Evolutionary conservation across 306 rosid species (phyloP), one percentile per base, ranked within the genome.

Genomic region (Acacia melanoxylon): DNA sequence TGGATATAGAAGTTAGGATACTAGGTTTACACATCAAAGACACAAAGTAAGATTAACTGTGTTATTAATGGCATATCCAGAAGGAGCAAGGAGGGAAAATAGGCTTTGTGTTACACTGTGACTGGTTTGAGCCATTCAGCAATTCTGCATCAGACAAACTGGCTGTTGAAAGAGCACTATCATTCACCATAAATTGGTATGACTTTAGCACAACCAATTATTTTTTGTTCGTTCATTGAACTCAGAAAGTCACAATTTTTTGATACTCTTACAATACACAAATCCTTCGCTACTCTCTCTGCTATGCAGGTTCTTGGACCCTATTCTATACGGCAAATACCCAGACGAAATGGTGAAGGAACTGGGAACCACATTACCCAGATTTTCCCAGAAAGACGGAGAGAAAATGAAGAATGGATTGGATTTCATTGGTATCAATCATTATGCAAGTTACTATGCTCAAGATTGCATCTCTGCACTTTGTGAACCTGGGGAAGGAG

Each of bases 391-490:
- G 49, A 45, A 33, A 12, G 86, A 92, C 37, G 22, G 81, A 86
- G 86, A 88, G 83, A 83, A 78, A 67, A 78, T 90, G 75, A 89
- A 77, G 84, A 83, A 66, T 24, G 87, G 88, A 58, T 35, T 82
- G 40, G 94, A 92, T 78, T 90, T 89, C 80, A 88, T 90, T 56
- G 94, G 97, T 65, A 78, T 92, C 65, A 92, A 92, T 72, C 87
- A 92, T 54, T 90, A 92, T 66, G 71, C 77, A 25, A 83, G 86
- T 27, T 86, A 19, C 71, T 86, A 87, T 61, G 48, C 74, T 51
- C 78, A 87, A 76, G 94, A 90, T 78, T 90, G 97, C 91, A 80
- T 84, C 4, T 83, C 40, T 62, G 86, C 91, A 24, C 44, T 20
- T 17, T 92, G 94, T 86, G 73, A 86, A 84, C 83, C 81, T 16